Base-by-base conservation (phyloP, 2,329 filamentous ascomycete species). In the Ophiostoma perfectum region DNA sequence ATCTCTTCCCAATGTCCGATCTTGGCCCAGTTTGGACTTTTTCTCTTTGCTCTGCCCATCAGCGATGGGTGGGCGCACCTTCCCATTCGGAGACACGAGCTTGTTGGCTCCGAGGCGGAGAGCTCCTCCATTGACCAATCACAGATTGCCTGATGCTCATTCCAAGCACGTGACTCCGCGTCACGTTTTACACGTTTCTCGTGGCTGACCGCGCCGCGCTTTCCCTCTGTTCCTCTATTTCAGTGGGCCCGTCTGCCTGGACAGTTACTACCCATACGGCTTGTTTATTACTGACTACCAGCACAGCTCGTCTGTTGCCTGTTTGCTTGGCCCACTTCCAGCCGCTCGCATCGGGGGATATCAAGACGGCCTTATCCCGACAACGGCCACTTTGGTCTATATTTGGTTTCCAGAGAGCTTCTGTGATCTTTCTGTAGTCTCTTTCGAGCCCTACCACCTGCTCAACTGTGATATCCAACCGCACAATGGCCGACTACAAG, bases 401-500 rank as follows among this genome's bases (percentile, higher is more conserved):
- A 27, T 27, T 27, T 27, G 27, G 27, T 27, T 27, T 27, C 27
- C 27, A 27, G 27, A 27, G 27, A 27, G 27, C 27, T 49, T 5
- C n/a, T n/a, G 47, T 49, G 47, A 49, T 14, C 5, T 11, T 49
- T 52, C 49, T 12, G 44, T 36, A 36, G 27, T 27, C 27, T 27
- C 27, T 27, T 27, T 27, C 27, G 27, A 27, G 27, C 27, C 27
- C 27, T 27, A 27, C 27, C 27, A 27, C 27, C 27, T 27, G 27
- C 27, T 27, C 27, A 27, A 27, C 27, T 27, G 27, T 2, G 27
- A 27, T 27, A 27, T 27, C 27, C 27, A 27, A 27, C 27, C 27
- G 27, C 66, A 65, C 41, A n/a, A 79, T 79, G 78, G 73, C 60
- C 16, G 60, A 18, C 1, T 66, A 68, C 68, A 71, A 77, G 75